Percentiles rank a stretch among this genome's conserved stretches.
These are phyloP conservation scores for Xanthoconium separans DNA, from an alignment of 1,284 basidiomycete species.

Conservation along the genomic window DNA sequence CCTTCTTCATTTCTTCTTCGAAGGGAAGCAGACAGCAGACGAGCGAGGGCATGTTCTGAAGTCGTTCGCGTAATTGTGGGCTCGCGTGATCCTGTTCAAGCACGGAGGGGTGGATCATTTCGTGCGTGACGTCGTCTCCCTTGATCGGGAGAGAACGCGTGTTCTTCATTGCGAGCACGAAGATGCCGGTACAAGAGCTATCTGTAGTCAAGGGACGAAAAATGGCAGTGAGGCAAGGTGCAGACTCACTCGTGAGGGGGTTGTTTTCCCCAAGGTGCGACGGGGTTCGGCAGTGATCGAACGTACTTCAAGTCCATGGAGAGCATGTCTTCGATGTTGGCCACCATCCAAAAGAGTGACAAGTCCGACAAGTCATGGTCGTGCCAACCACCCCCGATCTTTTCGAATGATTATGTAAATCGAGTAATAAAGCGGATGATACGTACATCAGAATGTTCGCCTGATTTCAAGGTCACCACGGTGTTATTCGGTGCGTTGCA, in stretches of 20 bases:
- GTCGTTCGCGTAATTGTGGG: conserved; percentile 35
- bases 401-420: conserved; percentile 26
- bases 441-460: conserved; percentile 59
- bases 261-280: conserved; percentile 59
- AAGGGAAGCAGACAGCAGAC: conserved; percentile 47
- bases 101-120: conserved; percentile 62
- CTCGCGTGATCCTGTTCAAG: conserved; percentile 42
- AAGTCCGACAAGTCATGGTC: conserved; percentile 69
- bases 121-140: conserved; percentile 50
- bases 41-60: conserved; percentile 45
- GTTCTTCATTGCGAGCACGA: conserved; percentile 41
- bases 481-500: neutral
- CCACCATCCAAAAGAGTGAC: conserved; percentile 65
- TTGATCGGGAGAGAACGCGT: conserved; percentile 49
- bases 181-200: conserved; percentile 56
- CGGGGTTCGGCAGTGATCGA: conserved; percentile 46
- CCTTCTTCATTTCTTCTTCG: conserved; percentile 48
- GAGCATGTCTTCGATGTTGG: conserved; percentile 54
- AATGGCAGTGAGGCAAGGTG: neutral
- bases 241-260: conserved; percentile 56
- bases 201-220: conserved; percentile 4
- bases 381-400: conserved; percentile 68
- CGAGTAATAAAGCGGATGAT: neutral
- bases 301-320: conserved; percentile 58
- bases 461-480: conserved; percentile 27